Percentiles rank a stretch among this genome's conserved stretches.
These are phyloP conservation scores for Gossypium laxum DNA, from an alignment of 441 rosid genomes.

Conservation along the genomic window DNA sequence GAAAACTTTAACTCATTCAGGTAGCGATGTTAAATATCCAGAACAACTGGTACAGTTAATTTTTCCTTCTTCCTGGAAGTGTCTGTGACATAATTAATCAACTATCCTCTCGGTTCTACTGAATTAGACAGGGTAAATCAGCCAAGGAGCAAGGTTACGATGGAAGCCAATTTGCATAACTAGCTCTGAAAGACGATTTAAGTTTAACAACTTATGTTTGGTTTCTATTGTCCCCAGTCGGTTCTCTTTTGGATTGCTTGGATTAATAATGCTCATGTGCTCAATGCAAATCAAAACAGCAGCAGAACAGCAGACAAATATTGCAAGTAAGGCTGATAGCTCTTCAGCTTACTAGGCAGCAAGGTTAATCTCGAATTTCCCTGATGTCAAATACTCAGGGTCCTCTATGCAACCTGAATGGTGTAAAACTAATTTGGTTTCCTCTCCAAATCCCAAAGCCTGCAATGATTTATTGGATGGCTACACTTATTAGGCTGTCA, in stretches of 20 bases:
- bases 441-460: not conserved
- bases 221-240: not conserved
- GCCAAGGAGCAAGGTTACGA: not conserved
- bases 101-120: not conserved
- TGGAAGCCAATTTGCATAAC: not conserved
- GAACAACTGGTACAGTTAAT: not conserved
- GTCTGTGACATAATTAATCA: not conserved
- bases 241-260: not conserved
- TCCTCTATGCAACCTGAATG: not conserved
- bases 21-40: not conserved
- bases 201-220: not conserved
- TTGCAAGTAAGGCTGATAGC: not conserved
- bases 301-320: too few relatives aligned
- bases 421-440: not conserved
- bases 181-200: not conserved
- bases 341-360: not conserved
- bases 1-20: not conserved
- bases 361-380: not conserved
- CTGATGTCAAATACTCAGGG: not conserved
- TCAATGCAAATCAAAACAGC: too few relatives aligned
- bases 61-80: not conserved
- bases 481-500: not conserved
- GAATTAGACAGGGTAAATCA: not conserved
- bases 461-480: not conserved
- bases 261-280: too few relatives aligned